Conservation (phyloP, 495 filamentous ascomycete genomes). For the Neurospora sp. region DNA sequence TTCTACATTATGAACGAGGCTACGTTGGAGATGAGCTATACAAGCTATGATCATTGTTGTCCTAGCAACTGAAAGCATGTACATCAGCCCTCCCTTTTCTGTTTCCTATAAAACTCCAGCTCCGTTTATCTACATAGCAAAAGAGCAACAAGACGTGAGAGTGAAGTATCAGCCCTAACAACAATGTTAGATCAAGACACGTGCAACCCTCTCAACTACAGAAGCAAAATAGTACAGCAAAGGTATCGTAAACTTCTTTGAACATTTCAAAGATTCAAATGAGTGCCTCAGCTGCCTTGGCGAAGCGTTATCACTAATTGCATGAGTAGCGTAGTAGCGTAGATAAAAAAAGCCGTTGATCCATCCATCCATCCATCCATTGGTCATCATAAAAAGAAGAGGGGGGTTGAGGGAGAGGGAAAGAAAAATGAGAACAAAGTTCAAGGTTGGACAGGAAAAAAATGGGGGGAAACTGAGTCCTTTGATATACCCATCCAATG, state of each 20-base stretch:
- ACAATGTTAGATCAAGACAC: not conserved
- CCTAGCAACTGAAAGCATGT: too few relatives aligned
- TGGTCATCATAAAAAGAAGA: not conserved
- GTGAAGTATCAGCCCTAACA: too few relatives aligned
- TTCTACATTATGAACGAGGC: too few relatives aligned
- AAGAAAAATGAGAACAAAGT: not conserved
- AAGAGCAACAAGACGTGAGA: not conserved
- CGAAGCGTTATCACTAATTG: not conserved
- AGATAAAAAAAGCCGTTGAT: not conserved
- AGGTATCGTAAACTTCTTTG: not conserved
- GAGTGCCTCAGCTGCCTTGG: not conserved
- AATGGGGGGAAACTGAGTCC: not conserved
- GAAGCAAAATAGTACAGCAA: not conserved
- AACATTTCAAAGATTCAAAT: not conserved
- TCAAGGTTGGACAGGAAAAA: not conserved
- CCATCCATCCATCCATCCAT: not conserved
- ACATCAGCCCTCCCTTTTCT: not conserved
- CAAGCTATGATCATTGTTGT: too few relatives aligned
- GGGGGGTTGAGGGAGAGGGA: not conserved
- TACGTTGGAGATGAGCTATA: too few relatives aligned
- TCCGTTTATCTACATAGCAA: not conserved
- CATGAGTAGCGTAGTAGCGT: constrained; percentile 3
- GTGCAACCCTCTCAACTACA: not conserved
- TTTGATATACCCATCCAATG: not conserved
- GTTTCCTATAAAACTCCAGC: not conserved